Conservation (phyloP, 202 grass and related monocot species). For the Digitaria exilis region DNA sequence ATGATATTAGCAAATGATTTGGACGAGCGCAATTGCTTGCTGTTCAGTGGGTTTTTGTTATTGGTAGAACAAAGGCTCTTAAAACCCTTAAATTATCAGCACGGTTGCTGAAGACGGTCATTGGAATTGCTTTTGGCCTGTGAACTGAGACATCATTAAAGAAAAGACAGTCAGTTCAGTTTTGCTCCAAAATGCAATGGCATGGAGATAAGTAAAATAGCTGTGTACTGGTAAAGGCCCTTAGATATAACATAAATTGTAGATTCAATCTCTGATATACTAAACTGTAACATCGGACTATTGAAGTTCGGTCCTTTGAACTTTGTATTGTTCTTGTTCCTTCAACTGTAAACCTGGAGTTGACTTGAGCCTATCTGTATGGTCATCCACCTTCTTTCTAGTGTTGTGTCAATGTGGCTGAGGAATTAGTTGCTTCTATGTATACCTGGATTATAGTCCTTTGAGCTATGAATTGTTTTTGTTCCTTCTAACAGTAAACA, state of each 20-base stretch:
- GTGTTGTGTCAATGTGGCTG: background rate
- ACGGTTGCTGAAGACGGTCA: background rate
- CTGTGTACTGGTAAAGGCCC: background rate
- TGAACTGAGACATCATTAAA: background rate
- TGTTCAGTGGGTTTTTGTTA: background rate
- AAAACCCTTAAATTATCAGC: background rate
- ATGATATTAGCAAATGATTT: background rate
- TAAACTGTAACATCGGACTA: background rate
- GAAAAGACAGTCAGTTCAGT: background rate
- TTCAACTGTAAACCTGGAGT: background rate
- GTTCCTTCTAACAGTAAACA: background rate
- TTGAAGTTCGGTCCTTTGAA: constrained; percentile 7
- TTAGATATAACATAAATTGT: background rate
- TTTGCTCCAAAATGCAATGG: background rate
- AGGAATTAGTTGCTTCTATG: background rate
- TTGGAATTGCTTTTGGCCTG: background rate
- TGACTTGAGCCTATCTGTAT: background rate
- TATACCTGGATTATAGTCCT: background rate
- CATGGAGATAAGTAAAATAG: background rate
- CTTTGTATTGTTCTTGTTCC: background rate
- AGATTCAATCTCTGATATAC: background rate
- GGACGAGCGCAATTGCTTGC: background rate
- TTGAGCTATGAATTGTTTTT: background rate
- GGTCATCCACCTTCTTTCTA: constrained; percentile 14
- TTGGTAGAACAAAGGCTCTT: background rate